Percentiles rank a stretch among this genome's conserved stretches.
Conservation (phyloP, 2,329 filamentous ascomycete species). For the Ophiocordyceps camponoti-floridani region DNA sequence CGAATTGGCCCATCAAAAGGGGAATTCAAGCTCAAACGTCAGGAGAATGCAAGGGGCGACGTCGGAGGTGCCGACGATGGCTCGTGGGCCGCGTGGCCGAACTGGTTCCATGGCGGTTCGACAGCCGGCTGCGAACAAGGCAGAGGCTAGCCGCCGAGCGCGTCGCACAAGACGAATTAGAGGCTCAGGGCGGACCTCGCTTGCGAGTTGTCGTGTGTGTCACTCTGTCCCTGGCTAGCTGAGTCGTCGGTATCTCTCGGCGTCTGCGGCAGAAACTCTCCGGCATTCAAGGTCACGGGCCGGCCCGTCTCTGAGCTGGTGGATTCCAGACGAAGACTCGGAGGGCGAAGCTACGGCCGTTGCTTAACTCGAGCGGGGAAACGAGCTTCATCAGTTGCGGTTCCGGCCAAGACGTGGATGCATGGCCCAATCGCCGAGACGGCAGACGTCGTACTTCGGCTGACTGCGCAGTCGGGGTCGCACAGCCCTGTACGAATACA, state of each 20-base stretch:
- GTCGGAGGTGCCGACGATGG: background rate
- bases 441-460: slow-evolving; percentile 2
- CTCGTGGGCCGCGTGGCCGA: background rate
- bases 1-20: background rate
- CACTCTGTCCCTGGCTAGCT: background rate
- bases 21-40: background rate
- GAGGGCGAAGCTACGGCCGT: no score
- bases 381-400: background rate
- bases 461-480: slow-evolving; percentile 2
- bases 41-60: background rate
- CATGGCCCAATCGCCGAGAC: slow-evolving; percentile 1
- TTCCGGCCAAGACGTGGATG: background rate
- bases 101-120: background rate
- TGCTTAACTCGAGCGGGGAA: background rate
- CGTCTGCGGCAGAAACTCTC: no score
- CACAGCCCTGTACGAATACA: background rate
- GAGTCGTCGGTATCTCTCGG: background rate
- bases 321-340: no score
- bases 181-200: slow-evolving; percentile 1
- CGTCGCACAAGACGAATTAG: background rate
- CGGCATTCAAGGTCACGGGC: no score
- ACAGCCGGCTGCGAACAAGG: background rate
- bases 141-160: background rate
- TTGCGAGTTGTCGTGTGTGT: background rate
- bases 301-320: no score